Evolutionary conservation across 2,329 filamentous ascomycete genomes (phyloP).

Genomic region (Aspergillus floridensis): DNA sequence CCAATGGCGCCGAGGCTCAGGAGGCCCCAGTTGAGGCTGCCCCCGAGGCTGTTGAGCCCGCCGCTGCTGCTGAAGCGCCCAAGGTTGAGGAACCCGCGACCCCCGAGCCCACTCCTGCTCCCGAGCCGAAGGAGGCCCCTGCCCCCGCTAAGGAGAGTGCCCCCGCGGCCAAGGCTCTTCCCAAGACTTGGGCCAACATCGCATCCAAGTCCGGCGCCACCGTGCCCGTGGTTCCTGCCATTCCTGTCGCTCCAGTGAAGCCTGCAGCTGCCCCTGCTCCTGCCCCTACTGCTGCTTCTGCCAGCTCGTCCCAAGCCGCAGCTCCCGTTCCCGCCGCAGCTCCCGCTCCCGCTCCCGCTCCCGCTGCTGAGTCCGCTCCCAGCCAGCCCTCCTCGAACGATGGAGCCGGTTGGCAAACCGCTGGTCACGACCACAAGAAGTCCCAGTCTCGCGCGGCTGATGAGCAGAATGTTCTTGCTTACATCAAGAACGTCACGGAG

Average conservation of each 20-base stretch:
- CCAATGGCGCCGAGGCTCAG: slow-evolving; percentile 32
- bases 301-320: slow-evolving; percentile 35
- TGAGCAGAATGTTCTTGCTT: slow-evolving; percentile 76
- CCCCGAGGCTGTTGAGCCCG: slow-evolving; percentile 32
- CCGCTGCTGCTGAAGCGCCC: slow-evolving; percentile 42
- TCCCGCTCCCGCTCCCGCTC: slow-evolving; percentile 29
- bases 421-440: slow-evolving; percentile 73
- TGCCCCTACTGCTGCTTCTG: slow-evolving; percentile 30
- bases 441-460: slow-evolving; percentile 71
- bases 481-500: slow-evolving; percentile 93
- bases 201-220: slow-evolving; percentile 48
- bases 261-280: slow-evolving; percentile 30
- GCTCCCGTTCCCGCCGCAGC: slow-evolving; percentile 35
- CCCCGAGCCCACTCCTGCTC: slow-evolving; percentile 57
- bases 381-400: slow-evolving; percentile 78
- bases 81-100: slow-evolving; percentile 64
- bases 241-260: slow-evolving; percentile 35
- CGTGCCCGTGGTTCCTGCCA: slow-evolving; percentile 36
- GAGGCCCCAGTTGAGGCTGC: slow-evolving; percentile 17
- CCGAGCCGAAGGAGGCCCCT: slow-evolving; percentile 42
- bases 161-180: slow-evolving; percentile 50
- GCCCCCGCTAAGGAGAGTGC: slow-evolving; percentile 54
- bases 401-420: slow-evolving; percentile 81
- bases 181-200: slow-evolving; percentile 65
- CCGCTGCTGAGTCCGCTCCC: slow-evolving; percentile 52